phyloP scores from a whole-genome alignment of 306 rosid species.

The Cicer cuneatum region DNA sequence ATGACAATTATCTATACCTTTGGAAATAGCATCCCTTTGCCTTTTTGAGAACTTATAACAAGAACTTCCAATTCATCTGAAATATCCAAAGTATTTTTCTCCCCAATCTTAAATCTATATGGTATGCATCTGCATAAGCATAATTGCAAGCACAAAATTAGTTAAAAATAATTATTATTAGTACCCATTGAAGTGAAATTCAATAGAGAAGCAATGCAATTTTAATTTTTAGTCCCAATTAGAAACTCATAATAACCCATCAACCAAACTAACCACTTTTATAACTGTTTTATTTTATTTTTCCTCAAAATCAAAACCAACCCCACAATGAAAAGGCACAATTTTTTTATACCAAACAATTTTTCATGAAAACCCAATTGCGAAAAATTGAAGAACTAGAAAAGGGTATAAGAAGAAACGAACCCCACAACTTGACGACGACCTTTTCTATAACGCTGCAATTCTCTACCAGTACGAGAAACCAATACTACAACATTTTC shows the following conservation, averaged over 20 bases:
- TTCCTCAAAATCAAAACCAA: not conserved
- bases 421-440: slow-evolving; percentile 99
- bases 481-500: slow-evolving; percentile 75
- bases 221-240: not conserved
- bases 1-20: slow-evolving; percentile 61
- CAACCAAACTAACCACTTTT: no score
- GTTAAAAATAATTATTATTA: not conserved
- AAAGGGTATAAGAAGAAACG: slow-evolving; percentile 43
- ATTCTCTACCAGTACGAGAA: slow-evolving; percentile 88
- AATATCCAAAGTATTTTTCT: slow-evolving; percentile 45
- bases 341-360: not conserved
- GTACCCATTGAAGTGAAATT: slow-evolving; percentile 26
- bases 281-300: no score
- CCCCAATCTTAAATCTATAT: slow-evolving; percentile 63
- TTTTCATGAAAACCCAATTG: not conserved
- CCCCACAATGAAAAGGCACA: not conserved
- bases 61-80: slow-evolving; percentile 74
- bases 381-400: not conserved
- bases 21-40: slow-evolving; percentile 86
- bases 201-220: slow-evolving; percentile 21
- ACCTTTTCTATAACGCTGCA: slow-evolving; percentile 86
- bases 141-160: slow-evolving; percentile 8
- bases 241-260: no score
- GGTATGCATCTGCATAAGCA: slow-evolving; percentile 88
- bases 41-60: slow-evolving; percentile 86